Percentiles rank a stretch among this genome's conserved stretches.
phyloP scores from a whole-genome alignment of 169 alveolate species.

The Cryptosporidium viatorum region DNA sequence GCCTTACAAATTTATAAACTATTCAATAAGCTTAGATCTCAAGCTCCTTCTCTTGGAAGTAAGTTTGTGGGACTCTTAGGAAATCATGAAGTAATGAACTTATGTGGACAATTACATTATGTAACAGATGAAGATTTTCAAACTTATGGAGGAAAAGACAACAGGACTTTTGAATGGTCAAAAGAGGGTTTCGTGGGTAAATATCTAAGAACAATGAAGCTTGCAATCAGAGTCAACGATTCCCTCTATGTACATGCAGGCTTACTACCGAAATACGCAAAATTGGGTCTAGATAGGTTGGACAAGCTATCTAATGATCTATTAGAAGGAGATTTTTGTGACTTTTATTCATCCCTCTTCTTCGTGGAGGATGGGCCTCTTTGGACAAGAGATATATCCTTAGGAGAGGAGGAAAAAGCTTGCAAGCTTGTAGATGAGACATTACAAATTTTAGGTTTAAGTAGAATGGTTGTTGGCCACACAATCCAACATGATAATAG shows the following conservation, averaged over 20 bases:
- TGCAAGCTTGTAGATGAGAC: constrained; percentile 69
- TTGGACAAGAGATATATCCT: constrained; percentile 76
- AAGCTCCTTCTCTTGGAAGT: constrained; percentile 75
- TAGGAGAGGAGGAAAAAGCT: constrained; percentile 29
- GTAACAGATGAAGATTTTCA: constrained; percentile 60
- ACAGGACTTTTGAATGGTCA: constrained; percentile 69
- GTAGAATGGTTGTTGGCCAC: constrained; percentile 78
- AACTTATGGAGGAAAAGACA: constrained; percentile 67
- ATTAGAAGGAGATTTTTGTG: constrained; percentile 27
- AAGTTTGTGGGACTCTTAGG: constrained; percentile 77
- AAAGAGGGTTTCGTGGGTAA: constrained; percentile 63
- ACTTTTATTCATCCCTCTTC: constrained; percentile 5
- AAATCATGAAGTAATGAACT: constrained; percentile 79
- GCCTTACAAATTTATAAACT: constrained; percentile 69
- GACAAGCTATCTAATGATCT: constrained; percentile 1
- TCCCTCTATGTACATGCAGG: constrained; percentile 76
- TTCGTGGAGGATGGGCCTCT: constrained; percentile 77
- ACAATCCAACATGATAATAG: constrained; percentile 74
- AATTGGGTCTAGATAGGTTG: constrained; percentile 32
- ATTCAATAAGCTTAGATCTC: constrained; percentile 47
- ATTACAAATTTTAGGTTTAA: constrained; percentile 24
- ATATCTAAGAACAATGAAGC: constrained; percentile 46
- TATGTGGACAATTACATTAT: constrained; percentile 78
- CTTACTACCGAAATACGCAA: constrained; percentile 70
- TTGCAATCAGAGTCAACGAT: constrained; percentile 56